These are phyloP conservation scores for Microdochium bolleyi DNA, from an alignment of 2,329 filamentous ascomycete genomes.

Conservation along the genomic window DNA sequence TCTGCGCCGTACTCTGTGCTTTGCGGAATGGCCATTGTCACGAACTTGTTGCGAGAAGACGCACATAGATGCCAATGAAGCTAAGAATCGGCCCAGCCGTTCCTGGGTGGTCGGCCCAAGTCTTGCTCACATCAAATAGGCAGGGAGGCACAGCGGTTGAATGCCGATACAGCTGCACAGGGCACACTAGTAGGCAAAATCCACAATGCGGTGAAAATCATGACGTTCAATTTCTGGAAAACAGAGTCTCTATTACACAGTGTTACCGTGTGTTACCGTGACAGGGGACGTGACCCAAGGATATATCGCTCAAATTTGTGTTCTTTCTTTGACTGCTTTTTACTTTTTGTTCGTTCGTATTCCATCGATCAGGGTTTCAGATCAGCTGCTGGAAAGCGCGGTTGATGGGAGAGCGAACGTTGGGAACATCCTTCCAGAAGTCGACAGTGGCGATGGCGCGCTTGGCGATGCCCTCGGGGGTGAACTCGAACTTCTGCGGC, in stretches of 20 bases:
- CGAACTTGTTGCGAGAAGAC: too few relatives aligned
- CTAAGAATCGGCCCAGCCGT: too few relatives aligned
- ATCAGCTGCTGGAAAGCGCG: constrained; percentile 96
- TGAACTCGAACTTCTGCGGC: constrained; percentile 95
- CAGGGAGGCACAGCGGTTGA: too few relatives aligned
- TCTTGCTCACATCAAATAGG: too few relatives aligned
- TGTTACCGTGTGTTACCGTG: background rate
- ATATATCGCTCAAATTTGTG: background rate
- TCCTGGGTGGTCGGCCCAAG: too few relatives aligned
- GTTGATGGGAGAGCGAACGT: constrained; percentile 92
- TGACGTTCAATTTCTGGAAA: background rate
- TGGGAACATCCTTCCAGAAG: constrained; percentile 92
- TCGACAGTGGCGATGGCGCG: constrained; percentile 85
- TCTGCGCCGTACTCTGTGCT: too few relatives aligned
- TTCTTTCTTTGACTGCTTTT: background rate
- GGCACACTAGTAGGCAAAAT: too few relatives aligned
- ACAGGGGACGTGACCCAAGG: background rate
- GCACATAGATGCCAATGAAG: too few relatives aligned
- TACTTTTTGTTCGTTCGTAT: constrained; percentile 3
- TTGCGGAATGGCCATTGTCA: too few relatives aligned
- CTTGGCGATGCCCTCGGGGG: constrained; percentile 92
- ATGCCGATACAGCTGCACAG: too few relatives aligned
- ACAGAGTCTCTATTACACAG: background rate
- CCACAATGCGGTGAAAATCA: background rate
- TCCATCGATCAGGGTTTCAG: constrained; percentile 39